These are phyloP conservation scores for Cutaneotrichosporon dermatis DNA, from an alignment of 1,284 basidiomycete species.

Conservation along the genomic window DNA sequence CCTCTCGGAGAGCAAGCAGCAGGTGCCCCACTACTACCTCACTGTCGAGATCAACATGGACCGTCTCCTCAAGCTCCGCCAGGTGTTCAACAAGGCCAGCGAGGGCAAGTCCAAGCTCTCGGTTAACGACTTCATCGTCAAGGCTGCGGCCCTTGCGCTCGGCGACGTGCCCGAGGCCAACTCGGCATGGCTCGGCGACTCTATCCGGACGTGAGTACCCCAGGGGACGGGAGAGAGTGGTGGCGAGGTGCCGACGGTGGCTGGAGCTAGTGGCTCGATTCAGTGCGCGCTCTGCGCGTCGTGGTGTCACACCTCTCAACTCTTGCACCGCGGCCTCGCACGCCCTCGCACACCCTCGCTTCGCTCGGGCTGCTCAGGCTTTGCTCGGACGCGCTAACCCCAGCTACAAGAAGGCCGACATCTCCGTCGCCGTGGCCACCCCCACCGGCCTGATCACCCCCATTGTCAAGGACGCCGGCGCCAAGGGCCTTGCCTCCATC, in stretches of 20 bases:
- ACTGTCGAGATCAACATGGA: constrained; percentile 92
- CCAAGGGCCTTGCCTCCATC: constrained; percentile 87
- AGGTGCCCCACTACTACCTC: constrained; percentile 95
- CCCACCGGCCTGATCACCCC: constrained; percentile 96
- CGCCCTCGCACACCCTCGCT: too few relatives aligned
- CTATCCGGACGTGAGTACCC: constrained; percentile 89
- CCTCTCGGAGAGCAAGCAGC: constrained; percentile 87
- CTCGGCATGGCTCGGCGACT: constrained; percentile 94
- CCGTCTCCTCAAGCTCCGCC: constrained; percentile 86
- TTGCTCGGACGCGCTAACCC: constrained; percentile 2
- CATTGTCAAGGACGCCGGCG: constrained; percentile 88
- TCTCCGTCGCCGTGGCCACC: constrained; percentile 94
- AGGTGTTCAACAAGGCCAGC: constrained; percentile 86
- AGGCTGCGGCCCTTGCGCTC: constrained; percentile 86
- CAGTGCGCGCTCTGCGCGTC: too few relatives aligned
- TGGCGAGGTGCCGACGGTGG: too few relatives aligned
- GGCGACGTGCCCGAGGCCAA: constrained; percentile 96
- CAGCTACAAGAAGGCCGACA: constrained; percentile 94
- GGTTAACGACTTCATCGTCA: constrained; percentile 98
- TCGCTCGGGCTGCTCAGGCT: too few relatives aligned
- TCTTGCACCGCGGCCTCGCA: too few relatives aligned
- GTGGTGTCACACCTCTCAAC: neutral
- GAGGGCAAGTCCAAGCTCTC: constrained; percentile 83
- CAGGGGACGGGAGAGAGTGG: too few relatives aligned
- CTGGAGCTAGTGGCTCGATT: too few relatives aligned